Conservation (phyloP, 148 eudicot species). For the Selenicereus undatus region DNA sequence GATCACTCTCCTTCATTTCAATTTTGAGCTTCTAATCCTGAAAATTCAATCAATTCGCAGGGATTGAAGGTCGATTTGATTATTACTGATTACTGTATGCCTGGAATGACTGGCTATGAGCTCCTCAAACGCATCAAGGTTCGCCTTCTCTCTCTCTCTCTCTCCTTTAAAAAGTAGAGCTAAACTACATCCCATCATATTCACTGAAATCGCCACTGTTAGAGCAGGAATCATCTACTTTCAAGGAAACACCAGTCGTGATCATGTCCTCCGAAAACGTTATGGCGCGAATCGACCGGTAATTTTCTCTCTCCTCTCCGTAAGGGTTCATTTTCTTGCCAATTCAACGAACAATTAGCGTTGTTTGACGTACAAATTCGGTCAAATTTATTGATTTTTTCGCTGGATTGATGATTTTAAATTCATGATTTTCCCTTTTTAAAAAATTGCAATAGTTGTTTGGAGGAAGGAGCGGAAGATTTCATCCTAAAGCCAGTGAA, state of each 20-base stretch:
- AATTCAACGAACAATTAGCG: neutral
- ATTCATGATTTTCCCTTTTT: neutral
- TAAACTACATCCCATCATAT: too few species aligned
- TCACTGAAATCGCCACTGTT: neutral
- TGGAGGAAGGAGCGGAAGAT: conserved; percentile 94
- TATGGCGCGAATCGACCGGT: conserved; percentile 36
- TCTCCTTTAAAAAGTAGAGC: neutral
- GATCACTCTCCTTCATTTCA: neutral
- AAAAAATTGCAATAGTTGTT: conserved; percentile 39
- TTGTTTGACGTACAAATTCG: neutral
- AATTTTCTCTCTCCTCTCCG: neutral
- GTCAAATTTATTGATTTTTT: neutral
- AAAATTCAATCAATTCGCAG: conserved; percentile 17
- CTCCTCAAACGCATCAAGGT: conserved; percentile 85
- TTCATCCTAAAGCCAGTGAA: conserved; percentile 77
- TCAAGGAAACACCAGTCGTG: conserved; percentile 38
- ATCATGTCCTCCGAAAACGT: conserved; percentile 43
- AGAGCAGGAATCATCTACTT: conserved; percentile 33
- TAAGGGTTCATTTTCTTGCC: neutral
- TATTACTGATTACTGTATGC: conserved; percentile 93
- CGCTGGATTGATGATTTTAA: neutral
- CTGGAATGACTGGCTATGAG: conserved; percentile 93
- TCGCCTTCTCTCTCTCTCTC: neutral
- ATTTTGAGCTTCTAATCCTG: neutral
- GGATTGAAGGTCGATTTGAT: conserved; percentile 81